These are phyloP conservation scores for Entelexis paramagnoliae DNA, from an alignment of 1,139 yeast genomes.

Conservation along the genomic window DNA sequence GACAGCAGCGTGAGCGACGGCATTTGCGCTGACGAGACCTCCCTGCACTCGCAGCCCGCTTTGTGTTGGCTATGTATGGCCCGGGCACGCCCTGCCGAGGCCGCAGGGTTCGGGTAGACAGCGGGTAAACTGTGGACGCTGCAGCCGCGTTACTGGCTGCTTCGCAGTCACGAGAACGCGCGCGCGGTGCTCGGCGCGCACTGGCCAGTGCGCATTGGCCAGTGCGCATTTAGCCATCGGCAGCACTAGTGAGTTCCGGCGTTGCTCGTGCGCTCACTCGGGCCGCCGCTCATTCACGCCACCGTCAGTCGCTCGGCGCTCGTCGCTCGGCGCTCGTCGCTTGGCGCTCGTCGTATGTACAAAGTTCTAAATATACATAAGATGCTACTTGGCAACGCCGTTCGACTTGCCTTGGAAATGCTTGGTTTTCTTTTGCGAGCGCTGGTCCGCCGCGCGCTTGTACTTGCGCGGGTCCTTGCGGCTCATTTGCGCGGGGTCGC, in stretches of 20 bases:
- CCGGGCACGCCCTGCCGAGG: background rate
- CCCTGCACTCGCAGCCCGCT: too few species aligned
- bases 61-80: too few species aligned
- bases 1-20: conserved; percentile 3
- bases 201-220: too few species aligned
- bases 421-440: conserved; percentile 8
- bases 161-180: too few species aligned
- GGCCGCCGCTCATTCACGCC: too few species aligned
- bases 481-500: conserved; percentile 35
- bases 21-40: background rate
- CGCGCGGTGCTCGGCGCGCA: too few species aligned
- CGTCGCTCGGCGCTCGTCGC: too few species aligned
- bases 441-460: conserved; percentile 26
- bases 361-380: background rate
- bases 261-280: too few species aligned
- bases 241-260: too few species aligned
- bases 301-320: too few species aligned
- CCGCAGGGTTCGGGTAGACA: background rate
- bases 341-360: background rate
- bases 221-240: too few species aligned
- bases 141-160: background rate
- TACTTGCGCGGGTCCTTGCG: conserved; percentile 36
- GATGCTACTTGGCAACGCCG: conserved; percentile 1
- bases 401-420: conserved; percentile 22
- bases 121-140: background rate